Percentiles rank a stretch among this genome's conserved stretches.
These are phyloP conservation scores for Collybia mongolica DNA, from an alignment of 768 basidiomycete genomes.

Conservation along the genomic window DNA sequence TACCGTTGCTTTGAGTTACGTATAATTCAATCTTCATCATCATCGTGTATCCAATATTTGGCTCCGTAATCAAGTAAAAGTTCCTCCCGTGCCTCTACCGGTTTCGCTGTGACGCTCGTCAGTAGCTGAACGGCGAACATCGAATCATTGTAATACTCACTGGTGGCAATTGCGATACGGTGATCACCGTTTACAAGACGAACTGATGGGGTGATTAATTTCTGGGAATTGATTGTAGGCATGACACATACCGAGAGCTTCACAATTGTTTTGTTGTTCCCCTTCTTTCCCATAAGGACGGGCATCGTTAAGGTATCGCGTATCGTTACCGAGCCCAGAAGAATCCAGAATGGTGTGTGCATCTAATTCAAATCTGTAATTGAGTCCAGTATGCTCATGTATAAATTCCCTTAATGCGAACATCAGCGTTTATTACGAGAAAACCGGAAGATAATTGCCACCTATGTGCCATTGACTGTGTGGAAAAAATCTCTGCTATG, in stretches of 20 bases:
- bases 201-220: conserved; percentile 3
- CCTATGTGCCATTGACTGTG: background rate
- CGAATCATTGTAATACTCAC: conserved; percentile 8
- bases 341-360: conserved; percentile 9
- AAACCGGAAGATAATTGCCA: background rate
- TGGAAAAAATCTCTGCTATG: conserved; percentile 27
- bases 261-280: conserved; percentile 15
- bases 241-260: conserved; percentile 9
- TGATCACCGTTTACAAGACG: conserved; percentile 18
- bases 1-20: too few relatives aligned
- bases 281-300: background rate
- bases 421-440: too few relatives aligned
- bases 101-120: conserved; percentile 7
- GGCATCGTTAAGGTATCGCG: conserved; percentile 21
- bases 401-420: conserved; percentile 4
- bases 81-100: conserved; percentile 12
- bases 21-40: too few relatives aligned
- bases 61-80: conserved; percentile 21
- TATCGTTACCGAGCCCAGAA: conserved; percentile 21
- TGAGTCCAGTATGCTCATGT: conserved; percentile 8
- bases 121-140: background rate
- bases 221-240: background rate
- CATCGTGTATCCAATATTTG: conserved; percentile 8
- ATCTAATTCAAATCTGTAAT: conserved; percentile 12
- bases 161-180: conserved; percentile 16